Conservation (phyloP, 2,329 filamentous ascomycete species). For the Penicillium concentricum region DNA sequence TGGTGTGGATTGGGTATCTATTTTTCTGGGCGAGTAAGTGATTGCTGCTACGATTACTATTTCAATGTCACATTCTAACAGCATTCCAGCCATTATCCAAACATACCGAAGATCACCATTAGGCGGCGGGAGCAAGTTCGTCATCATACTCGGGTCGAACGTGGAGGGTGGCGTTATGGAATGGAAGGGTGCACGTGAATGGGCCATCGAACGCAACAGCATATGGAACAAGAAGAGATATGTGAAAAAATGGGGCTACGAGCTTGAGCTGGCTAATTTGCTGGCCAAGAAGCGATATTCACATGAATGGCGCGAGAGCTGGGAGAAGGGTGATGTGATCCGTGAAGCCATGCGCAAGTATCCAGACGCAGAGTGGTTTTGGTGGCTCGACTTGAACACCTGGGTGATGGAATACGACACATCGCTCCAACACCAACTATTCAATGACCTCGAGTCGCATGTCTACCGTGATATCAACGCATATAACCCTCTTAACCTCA, state of each 20-base stretch:
- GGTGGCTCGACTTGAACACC: slow-evolving; percentile 98
- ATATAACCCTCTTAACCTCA: slow-evolving; percentile 93
- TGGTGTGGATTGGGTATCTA: slow-evolving; percentile 62
- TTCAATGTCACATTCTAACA: slow-evolving; percentile 30
- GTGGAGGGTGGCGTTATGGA: slow-evolving; percentile 97
- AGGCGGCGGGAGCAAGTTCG: slow-evolving; percentile 85
- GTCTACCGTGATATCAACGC: slow-evolving; percentile 94
- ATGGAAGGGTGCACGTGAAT: slow-evolving; percentile 95
- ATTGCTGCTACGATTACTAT: slow-evolving; percentile 11
- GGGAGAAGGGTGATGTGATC: slow-evolving; percentile 97
- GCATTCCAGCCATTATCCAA: slow-evolving; percentile 51
- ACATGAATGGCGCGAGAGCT: slow-evolving; percentile 98
- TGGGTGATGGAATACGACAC: slow-evolving; percentile 95
- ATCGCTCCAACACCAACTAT: slow-evolving; percentile 86
- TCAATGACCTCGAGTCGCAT: slow-evolving; percentile 70
- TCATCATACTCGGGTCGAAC: slow-evolving; percentile 91
- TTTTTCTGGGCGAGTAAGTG: slow-evolving; percentile 74
- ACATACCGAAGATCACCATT: slow-evolving; percentile 70
- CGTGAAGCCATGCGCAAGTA: slow-evolving; percentile 88
- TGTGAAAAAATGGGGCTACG: slow-evolving; percentile 83
- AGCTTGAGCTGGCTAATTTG: slow-evolving; percentile 96
- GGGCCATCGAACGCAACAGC: slow-evolving; percentile 96
- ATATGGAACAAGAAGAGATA: slow-evolving; percentile 94
- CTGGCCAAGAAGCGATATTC: slow-evolving; percentile 98
- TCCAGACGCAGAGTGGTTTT: slow-evolving; percentile 96